phyloP scores from a whole-genome alignment of 805 yeast species.

The Ogataea paraovalis region DNA sequence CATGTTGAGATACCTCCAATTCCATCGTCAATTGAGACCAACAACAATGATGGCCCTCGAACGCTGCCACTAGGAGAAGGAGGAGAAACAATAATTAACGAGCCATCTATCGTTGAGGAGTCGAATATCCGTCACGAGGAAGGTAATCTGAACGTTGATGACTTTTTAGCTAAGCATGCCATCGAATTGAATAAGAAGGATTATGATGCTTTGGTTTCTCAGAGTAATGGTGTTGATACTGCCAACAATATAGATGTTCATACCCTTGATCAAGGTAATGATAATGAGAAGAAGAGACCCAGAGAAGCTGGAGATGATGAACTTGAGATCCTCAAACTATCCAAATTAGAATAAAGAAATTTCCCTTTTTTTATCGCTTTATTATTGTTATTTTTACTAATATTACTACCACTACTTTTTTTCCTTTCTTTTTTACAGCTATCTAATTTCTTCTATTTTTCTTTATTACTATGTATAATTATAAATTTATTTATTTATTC shows the following conservation, averaged over 20 bases:
- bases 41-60: background rate
- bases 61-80: too few species aligned
- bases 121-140: background rate
- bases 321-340: constrained; percentile 7
- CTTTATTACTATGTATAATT: background rate
- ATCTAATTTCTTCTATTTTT: too few species aligned
- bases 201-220: background rate
- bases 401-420: background rate
- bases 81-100: background rate
- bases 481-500: background rate
- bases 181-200: constrained; percentile 4
- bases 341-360: constrained; percentile 1
- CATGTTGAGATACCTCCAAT: background rate
- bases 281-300: background rate
- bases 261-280: background rate
- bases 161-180: constrained; percentile 21
- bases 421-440: background rate
- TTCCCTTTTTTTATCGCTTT: background rate
- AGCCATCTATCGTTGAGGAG: background rate
- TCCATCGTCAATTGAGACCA: background rate
- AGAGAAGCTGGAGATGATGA: background rate
- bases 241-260: too few species aligned
- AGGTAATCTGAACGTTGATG: constrained; percentile 9
- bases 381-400: background rate
- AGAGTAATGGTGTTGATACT: constrained; percentile 1